Base-by-base conservation (phyloP, 371 early-diverging fungal species). In the Mortierella sp. region DNA sequence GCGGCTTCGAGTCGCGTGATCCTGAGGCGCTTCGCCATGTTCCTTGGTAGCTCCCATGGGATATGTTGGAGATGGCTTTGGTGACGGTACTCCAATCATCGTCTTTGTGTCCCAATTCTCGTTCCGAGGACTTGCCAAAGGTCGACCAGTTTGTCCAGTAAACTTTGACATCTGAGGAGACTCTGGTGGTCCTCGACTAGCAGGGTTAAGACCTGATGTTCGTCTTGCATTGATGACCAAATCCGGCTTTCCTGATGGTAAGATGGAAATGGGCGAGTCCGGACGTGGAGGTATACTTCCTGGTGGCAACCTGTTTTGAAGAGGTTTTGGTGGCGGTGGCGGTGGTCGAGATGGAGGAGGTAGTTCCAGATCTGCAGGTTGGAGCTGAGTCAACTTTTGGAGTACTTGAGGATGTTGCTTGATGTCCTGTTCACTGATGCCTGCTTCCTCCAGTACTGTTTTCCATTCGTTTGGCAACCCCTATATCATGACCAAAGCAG, bases 381-480 rank as follows among this genome's bases (percentile, higher is more conserved):
- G 82, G 28, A 85, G 64, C 54, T 86, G 85, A 83, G 86, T 84
- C 41, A 85, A 63, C 55, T 80, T 79, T 43, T 80, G 65, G 4
- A 86, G 80, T n/a, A 84, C 85, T 46, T 81, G 81, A 7, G 85
- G 86, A 44, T 85, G 81, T 34, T 82, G 79, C 28, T 73, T 80
- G 9, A 86, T 80, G 3, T 86, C 83, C 56, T 87, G 85, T 60
- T 87, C 85, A 34, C 81, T 82, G 47, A 86, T 80, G 25, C 87
- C 86, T 17, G 85, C 84, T 17, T 82, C 81, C 14, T 84, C 55
- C n/a, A 88, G 51, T 12, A 85, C 82, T 12, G 80, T 74, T 62
- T 81, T 83, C 89, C 88, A 87, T 67, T 86, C 84, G 2, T 64
- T 51, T 19, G 89, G 89, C 48, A 89, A 54, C 3, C 88, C 88